A percentile compares a stretch with the other conserved stretches of the same genome.
Conservation (phyloP, 2,329 filamentous ascomycete genomes). For the Aspergillus arachidicola region DNA sequence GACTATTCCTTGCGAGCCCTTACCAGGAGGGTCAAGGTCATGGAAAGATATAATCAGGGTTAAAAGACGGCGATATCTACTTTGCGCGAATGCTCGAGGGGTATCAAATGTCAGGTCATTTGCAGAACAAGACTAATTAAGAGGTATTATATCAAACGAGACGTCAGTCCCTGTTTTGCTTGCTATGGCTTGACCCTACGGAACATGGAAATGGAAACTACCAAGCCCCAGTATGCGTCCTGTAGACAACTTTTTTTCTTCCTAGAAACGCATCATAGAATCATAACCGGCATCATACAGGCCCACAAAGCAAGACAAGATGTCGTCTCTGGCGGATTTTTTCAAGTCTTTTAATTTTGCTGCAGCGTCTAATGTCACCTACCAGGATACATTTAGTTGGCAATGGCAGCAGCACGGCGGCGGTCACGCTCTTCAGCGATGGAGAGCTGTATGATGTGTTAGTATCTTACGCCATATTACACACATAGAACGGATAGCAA, state of each 20-base stretch:
- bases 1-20: background rate
- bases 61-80: background rate
- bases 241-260: slow-evolving; percentile 25
- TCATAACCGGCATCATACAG: slow-evolving; percentile 37
- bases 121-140: slow-evolving; percentile 29
- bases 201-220: slow-evolving; percentile 18
- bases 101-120: slow-evolving; percentile 23
- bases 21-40: background rate
- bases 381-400: slow-evolving; percentile 47
- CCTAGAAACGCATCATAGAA: slow-evolving; percentile 22
- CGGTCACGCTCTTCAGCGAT: slow-evolving; percentile 99
- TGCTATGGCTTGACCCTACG: slow-evolving; percentile 38
- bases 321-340: slow-evolving; percentile 37
- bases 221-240: slow-evolving; percentile 12
- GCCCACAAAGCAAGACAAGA: slow-evolving; percentile 42
- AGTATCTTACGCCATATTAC: slow-evolving; percentile 16
- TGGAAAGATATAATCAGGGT: background rate
- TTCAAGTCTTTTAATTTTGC: slow-evolving; percentile 27
- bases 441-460: slow-evolving; percentile 63
- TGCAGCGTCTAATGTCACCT: slow-evolving; percentile 27
- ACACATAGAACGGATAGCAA: slow-evolving; percentile 4
- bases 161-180: slow-evolving; percentile 32
- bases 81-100: background rate
- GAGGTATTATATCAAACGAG: slow-evolving; percentile 37
- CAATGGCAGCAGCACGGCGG: slow-evolving; percentile 72